Base-by-base conservation (phyloP, 257 asterid species). In the Fraxinus anomala region DNA sequence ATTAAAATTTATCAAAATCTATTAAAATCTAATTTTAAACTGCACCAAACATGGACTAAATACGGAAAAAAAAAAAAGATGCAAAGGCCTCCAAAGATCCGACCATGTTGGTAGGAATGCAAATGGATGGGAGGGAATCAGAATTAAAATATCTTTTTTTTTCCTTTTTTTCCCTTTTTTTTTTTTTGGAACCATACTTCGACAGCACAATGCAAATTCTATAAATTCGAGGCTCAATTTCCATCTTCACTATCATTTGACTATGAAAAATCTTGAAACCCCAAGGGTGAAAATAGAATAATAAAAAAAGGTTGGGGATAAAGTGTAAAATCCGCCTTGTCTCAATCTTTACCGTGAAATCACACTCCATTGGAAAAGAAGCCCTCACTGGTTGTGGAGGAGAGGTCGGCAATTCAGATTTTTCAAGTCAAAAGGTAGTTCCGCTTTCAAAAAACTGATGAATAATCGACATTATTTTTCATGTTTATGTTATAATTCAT, bases 381-480 rank as follows among this genome's bases (percentile, higher is more conserved):
- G 36, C 34, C 36, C 69, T 23, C 69, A 9, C 28, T 26, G 34
- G 69, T 19, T 12, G 69, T 12, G 26, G 8, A 23, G 34, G 33
- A 23, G 28, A 40, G 7, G 75, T 39, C 61, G 69, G 36, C 14
- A 26, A 9, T 70, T 73, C 85, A 76, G 63, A 56, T 70, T 66
- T 72, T 78, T 74, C 78, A 72, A 80, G 86, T 85, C 79, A 82
- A 37, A 86, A 84, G 90, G 89, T 80, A 70, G 82, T 86, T 84
- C 81, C 79, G 39, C 42, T 28, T 68, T 56, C 11, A 74, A 80
- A 68, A 71, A n/a, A 67, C 75, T n/a, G 24, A 1, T 19, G n/a
- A 67, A 56, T 37, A 54, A 28, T 28, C 21, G 73, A 31, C 74
- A 13, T 72, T 33, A 9, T 16, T 69, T n/a, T 69, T 75, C 36